A percentile compares a stretch with the other conserved stretches of the same genome.
Conservation (phyloP, 306 rosid genomes). For the Cucurbita maxima region DNA sequence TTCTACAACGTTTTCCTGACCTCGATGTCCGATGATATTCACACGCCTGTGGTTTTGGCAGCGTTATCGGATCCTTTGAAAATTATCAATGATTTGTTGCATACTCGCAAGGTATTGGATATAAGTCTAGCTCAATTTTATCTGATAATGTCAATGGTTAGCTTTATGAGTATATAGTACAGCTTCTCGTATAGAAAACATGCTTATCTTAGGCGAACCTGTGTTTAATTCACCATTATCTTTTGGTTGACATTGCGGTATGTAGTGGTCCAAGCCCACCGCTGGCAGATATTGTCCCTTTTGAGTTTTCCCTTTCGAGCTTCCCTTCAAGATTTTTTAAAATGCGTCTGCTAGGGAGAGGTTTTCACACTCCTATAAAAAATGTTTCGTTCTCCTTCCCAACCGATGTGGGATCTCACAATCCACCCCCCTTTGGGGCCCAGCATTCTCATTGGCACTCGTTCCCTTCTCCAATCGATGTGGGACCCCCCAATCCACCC, state of each 20-base stretch:
- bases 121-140: background rate
- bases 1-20: conserved; percentile 41
- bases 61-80: conserved; percentile 79
- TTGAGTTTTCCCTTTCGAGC: no score
- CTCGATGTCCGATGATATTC: conserved; percentile 93
- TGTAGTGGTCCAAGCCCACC: background rate
- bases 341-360: no score
- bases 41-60: conserved; percentile 68
- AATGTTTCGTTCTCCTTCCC: no score
- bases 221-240: background rate
- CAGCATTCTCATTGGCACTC: no score
- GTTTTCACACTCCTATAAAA: no score
- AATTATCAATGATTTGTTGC: conserved; percentile 69
- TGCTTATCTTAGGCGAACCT: background rate
- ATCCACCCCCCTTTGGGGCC: no score
- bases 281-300: no score
- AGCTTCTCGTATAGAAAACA: background rate
- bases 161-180: background rate
- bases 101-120: conserved; percentile 58
- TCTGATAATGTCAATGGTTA: background rate
- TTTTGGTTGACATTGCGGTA: background rate
- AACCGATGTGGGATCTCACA: no score
- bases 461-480: no score
- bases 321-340: no score
- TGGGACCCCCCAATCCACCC: no score